Evolutionary conservation across 2,329 filamentous ascomycete species (phyloP).

Genomic region (Penicillium sp.): DNA sequence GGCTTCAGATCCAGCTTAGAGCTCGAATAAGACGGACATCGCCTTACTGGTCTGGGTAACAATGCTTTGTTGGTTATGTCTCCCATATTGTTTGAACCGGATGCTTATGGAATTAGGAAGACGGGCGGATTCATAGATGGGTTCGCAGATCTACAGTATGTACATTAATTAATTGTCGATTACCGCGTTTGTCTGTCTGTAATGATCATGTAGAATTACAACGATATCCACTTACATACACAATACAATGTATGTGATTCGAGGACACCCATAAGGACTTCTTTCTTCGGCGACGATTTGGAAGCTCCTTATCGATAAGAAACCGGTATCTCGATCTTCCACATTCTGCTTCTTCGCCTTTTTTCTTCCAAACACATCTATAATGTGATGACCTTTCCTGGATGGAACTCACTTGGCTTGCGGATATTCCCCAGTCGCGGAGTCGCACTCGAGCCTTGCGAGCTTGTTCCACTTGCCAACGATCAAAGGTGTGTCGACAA

Average conservation of each 20-base stretch:
- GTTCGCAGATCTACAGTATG: background rate
- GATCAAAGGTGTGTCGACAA: slow-evolving; percentile 30
- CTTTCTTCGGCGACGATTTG: too few relatives aligned
- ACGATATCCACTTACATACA: background rate
- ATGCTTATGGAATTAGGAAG: background rate
- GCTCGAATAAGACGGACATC: background rate
- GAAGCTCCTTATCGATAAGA: slow-evolving; percentile 16
- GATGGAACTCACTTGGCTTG: slow-evolving; percentile 39
- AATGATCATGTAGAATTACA: background rate
- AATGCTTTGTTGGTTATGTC: background rate
- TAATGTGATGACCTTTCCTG: background rate
- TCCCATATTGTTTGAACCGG: background rate
- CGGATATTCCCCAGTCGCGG: slow-evolving; percentile 36
- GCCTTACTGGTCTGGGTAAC: background rate
- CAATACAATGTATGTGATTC: background rate
- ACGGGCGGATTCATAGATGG: background rate
- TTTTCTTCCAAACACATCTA: background rate
- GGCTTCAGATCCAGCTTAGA: background rate
- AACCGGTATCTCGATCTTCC: background rate
- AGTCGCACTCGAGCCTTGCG: slow-evolving; percentile 31
- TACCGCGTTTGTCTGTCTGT: background rate
- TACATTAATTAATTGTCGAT: background rate
- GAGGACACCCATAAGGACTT: too few relatives aligned
- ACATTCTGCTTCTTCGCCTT: background rate
- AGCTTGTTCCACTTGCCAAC: slow-evolving; percentile 35